These are phyloP conservation scores for Macrolepiota albuminosa DNA, from an alignment of 768 basidiomycete genomes.

Conservation along the genomic window DNA sequence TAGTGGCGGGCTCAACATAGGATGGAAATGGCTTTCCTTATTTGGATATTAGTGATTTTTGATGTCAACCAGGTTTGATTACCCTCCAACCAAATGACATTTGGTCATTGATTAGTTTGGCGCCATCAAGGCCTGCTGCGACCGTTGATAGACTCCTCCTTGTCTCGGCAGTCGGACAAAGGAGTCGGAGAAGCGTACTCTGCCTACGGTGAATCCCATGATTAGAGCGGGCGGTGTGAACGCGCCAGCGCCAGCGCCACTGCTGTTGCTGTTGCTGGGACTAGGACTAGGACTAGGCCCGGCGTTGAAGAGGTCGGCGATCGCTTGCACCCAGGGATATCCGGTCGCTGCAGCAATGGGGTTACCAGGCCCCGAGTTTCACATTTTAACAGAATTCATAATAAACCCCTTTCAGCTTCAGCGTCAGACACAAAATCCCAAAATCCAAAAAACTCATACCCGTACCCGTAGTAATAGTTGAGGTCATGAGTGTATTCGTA, in stretches of 20 bases:
- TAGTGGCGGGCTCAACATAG: too few species aligned
- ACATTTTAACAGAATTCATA: not conserved
- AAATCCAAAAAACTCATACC: conserved; percentile 18
- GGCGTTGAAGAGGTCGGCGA: conserved; percentile 30
- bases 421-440: not conserved
- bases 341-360: conserved; percentile 34
- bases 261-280: conserved; percentile 7
- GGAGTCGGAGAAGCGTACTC: not conserved
- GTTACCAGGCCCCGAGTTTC: conserved; percentile 40
- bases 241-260: conserved; percentile 11
- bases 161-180: too few species aligned
- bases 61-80: too few species aligned
- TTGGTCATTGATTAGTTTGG: too few species aligned
- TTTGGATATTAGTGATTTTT: too few species aligned
- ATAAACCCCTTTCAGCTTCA: not conserved
- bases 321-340: conserved; percentile 34
- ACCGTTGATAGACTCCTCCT: too few species aligned
- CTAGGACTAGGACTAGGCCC: conserved; percentile 20
- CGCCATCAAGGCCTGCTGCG: too few species aligned
- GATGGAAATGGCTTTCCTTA: too few species aligned
- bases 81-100: too few species aligned
- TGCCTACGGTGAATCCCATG: conserved; percentile 37
- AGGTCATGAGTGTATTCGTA: conserved; percentile 43
- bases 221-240: conserved; percentile 33
- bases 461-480: conserved; percentile 46